Evolutionary conservation across 208 protist genomes (phyloP), one percentile per base, ranked within the genome.

Genomic region (Strigomonas galati): DNA sequence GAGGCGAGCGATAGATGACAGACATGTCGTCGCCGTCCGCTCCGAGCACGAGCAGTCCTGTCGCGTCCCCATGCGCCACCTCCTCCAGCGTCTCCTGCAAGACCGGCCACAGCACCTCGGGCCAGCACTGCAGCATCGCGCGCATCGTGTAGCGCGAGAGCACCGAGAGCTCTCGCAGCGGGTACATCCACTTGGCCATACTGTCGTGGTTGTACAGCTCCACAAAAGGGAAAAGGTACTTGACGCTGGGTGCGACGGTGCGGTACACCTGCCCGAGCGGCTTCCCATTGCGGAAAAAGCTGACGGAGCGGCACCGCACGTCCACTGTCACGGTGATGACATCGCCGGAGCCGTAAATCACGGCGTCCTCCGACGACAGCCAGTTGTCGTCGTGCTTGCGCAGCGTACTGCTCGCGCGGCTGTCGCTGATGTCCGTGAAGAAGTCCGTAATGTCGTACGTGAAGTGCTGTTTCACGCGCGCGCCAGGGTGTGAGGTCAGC

Each of bases 301-400:
- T 71, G 48, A 96, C 73, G 69, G 73, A 81, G 12, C 87, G 85
- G 35, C 70, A 31, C 32, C 61, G 71, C 44, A 75, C 81, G 57
- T 91, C 62, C 31, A 96, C 76, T 9, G 74, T 76, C 19, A 91
- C 82, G 32, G 90, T 96, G 58, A 96, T 84, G 23, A 93, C 77
- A 65, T 96, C 90, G 35, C 83, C 90, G 28, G 83, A 91, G 35
- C 87, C 87, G 69, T 90, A 96, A 60, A 96, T 75, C 56, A 91
- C 83, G 44, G 61, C 63, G 15, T 84, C 74, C 24, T 84, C 81
- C n/a, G 68, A 52, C 32, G 79, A 81, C 40, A 94, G 69, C 82
- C 89, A 96, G 56, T 92, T 62, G 40, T 78, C 67, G 43, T 80
- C 67, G 49, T 89, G 63, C 30, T 71, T 72, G 17, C 64, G 70